Percentiles rank a stretch among this genome's conserved stretches.
These are phyloP conservation scores for Dryadomyces quercus-mongolicae DNA, from an alignment of 2,329 filamentous ascomycete genomes.

Conservation along the genomic window DNA sequence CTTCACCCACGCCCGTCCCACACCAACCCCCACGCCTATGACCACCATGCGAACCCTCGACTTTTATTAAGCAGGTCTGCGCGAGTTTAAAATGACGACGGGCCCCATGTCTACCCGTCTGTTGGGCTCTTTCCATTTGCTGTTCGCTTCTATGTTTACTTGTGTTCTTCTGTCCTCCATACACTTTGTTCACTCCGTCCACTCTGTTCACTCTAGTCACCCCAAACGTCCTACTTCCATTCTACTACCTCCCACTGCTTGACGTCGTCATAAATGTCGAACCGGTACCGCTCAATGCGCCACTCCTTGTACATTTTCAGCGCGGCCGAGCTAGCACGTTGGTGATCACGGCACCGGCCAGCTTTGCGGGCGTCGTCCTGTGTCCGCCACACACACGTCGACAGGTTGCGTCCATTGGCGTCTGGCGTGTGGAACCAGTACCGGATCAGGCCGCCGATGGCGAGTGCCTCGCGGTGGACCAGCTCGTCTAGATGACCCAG, in stretches of 20 bases:
- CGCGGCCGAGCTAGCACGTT: constrained; percentile 52
- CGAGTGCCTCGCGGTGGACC: constrained; percentile 68
- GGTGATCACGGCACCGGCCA: constrained; percentile 46
- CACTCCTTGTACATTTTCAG: constrained; percentile 54
- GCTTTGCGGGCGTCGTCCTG: constrained; percentile 47
- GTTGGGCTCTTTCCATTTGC: background rate
- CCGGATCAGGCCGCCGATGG: constrained; percentile 69
- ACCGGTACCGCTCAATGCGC: constrained; percentile 56
- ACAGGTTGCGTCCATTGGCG: constrained; percentile 60
- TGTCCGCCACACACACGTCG: constrained; percentile 61
- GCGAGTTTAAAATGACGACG: constrained; percentile 7
- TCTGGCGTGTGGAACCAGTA: constrained; percentile 84
- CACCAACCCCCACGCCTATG: constrained; percentile 7
- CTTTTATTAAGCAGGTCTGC: background rate
- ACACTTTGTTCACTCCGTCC: no score
- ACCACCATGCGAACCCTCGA: constrained; percentile 1
- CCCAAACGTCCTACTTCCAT: constrained; percentile 35
- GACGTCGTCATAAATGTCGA: constrained; percentile 56
- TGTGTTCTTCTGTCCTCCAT: no score
- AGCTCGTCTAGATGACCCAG: constrained; percentile 64
- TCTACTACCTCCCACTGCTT: constrained; percentile 50
- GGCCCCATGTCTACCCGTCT: background rate
- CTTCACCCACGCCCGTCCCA: constrained; percentile 1
- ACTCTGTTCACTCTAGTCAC: no score
- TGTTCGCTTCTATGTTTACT: background rate